Percentiles rank a stretch among this genome's conserved stretches.
Conservation (phyloP, 83 land plant genomes). For the Diphasiastrum complanatum region DNA sequence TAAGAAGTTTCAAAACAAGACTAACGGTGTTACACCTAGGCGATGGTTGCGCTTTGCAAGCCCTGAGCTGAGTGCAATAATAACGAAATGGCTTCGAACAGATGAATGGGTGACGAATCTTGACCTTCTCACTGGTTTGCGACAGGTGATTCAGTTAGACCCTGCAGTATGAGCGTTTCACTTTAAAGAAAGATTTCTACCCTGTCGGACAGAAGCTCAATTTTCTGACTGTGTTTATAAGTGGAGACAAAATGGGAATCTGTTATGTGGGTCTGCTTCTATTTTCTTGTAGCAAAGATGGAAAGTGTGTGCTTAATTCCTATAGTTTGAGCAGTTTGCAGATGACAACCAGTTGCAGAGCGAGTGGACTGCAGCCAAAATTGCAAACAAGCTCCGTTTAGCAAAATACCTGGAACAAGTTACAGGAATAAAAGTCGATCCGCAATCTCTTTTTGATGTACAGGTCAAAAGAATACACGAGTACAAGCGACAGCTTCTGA, state of each 20-base stretch:
- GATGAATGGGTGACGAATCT: conserved; percentile 86
- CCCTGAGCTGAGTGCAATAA: conserved; percentile 66
- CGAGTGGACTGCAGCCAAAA: conserved; percentile 90
- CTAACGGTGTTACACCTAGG: conserved; percentile 96
- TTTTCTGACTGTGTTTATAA: too few relatives aligned
- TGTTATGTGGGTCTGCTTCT: too few relatives aligned
- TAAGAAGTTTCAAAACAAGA: conserved; percentile 82
- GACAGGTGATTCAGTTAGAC: conserved; percentile 31
- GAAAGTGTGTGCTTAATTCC: neutral
- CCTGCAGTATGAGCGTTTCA: neutral
- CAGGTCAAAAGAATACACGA: conserved; percentile 97
- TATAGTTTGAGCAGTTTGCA: conserved; percentile 55
- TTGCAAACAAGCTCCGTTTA: conserved; percentile 66
- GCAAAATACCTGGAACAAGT: conserved; percentile 59
- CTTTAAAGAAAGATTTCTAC: too few relatives aligned
- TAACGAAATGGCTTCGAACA: conserved; percentile 83
- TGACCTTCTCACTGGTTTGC: conserved; percentile 61
- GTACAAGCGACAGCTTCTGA: conserved; percentile 85
- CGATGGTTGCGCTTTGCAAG: conserved; percentile 86
- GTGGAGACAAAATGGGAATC: too few relatives aligned
- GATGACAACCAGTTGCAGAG: conserved; percentile 61
- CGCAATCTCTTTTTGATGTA: conserved; percentile 77
- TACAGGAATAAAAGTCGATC: conserved; percentile 65
- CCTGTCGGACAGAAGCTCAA: too few relatives aligned
- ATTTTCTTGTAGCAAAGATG: too few relatives aligned